Base-by-base conservation (phyloP, 1,284 basidiomycete species). In the Pholiota adiposa region DNA sequence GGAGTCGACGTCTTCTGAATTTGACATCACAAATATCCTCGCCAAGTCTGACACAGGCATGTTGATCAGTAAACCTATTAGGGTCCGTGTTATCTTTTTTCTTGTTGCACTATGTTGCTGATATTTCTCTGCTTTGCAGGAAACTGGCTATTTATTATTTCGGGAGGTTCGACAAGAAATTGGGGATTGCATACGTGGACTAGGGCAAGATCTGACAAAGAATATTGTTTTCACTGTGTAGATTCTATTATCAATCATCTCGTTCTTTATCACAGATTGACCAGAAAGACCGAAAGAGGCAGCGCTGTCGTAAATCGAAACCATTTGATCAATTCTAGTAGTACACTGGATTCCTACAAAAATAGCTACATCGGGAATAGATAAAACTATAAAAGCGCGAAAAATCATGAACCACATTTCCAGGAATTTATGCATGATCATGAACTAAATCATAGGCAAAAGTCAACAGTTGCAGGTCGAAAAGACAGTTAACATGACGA, bases 181-280 rank as follows among this genome's bases (percentile, higher is more conserved):
- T 16, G 53, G 66, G 8, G 38, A 63, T n/a, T 75, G 73, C 63
- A 64, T 75, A 25, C 50, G 56, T 12, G 69, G 65, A 14, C 60
- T 76, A 49, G 72, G 75, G 9, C 31, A 61, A n/a, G 67, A 71
- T 27, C 53, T 70, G 2, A 64, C 72, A 18, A 69, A 63, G 56
- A 65, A 73, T 38, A 60, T 76, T 7, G 60, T 62, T 14, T 73
- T 72, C 62, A 53, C 59, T 31, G 57, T 63, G 5, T 49, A 31
- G 31, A 31, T 25, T 36, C 9, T 9, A 11, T 23, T n/a, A 46
- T n/a, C 36, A 33, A 6, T 33, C 6, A 33, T 6, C 31, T 33
- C 5, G 31, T 33, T 12, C 36, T 38, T 38, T 12, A n/a, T n/a
- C n/a, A n/a, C n/a, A n/a, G 36, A 16, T 12, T 14, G 14, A 38